phyloP scores from a whole-genome alignment of 2,329 filamentous ascomycete genomes.

The Clarireedia homoeocarpa region DNA sequence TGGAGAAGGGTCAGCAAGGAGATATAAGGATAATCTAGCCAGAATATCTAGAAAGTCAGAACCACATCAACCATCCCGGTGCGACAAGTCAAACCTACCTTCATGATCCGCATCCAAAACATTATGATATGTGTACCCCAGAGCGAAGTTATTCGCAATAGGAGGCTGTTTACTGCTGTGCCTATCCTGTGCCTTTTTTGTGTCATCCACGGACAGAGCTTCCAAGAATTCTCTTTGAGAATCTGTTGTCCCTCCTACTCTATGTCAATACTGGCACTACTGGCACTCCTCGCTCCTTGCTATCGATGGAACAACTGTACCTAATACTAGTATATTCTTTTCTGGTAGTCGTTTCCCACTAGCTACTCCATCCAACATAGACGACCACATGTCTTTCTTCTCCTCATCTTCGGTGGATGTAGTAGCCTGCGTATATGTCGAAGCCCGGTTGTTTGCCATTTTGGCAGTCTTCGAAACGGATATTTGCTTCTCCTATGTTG shows the following conservation, averaged over 20 bases:
- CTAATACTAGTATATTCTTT: constrained; percentile 83
- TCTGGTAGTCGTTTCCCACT: constrained; percentile 85
- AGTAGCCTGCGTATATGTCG: constrained; percentile 45
- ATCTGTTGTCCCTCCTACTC: constrained; percentile 68
- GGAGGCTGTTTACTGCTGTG: constrained; percentile 58
- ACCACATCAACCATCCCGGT: background rate
- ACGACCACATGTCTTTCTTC: constrained; percentile 89
- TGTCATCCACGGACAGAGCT: constrained; percentile 34
- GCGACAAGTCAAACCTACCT: constrained; percentile 43
- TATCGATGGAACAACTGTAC: constrained; percentile 35
- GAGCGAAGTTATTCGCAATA: constrained; percentile 82
- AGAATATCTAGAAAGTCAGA: constrained; percentile 59
- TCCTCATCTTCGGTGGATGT: constrained; percentile 45
- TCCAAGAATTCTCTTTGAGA: constrained; percentile 81
- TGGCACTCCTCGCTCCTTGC: background rate
- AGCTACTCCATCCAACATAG: constrained; percentile 83
- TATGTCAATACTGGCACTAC: constrained; percentile 20
- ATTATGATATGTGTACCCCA: constrained; percentile 93
- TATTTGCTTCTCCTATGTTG: constrained; percentile 11
- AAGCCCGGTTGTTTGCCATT: constrained; percentile 28
- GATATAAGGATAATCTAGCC: constrained; percentile 80
- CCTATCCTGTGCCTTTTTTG: constrained; percentile 41
- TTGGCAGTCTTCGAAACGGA: constrained; percentile 1
- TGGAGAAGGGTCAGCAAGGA: constrained; percentile 76
- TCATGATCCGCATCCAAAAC: constrained; percentile 91